Conservation (phyloP, 805 yeast species). For the Saccharomycodes ludwigii region DNA sequence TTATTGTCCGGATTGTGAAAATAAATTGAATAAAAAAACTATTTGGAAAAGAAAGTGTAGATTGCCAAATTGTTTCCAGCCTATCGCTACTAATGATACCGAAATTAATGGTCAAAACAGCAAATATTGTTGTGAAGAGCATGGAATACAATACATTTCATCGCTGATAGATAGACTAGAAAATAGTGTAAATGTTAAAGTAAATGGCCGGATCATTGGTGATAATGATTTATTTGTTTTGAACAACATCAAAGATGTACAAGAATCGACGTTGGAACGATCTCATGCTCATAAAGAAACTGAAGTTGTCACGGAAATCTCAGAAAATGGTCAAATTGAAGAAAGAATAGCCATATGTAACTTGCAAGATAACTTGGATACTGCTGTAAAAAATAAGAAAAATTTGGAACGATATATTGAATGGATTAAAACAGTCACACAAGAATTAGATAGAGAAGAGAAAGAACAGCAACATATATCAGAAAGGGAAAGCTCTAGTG, state of each 20-base stretch:
- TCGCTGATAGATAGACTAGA: slow-evolving; percentile 9
- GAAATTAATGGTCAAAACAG: slow-evolving; percentile 26
- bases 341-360: too few species aligned
- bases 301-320: too few species aligned
- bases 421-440: too few species aligned
- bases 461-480: too few species aligned
- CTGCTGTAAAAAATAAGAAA: too few species aligned
- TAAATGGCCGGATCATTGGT: neutral
- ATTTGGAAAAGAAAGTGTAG: slow-evolving; percentile 73
- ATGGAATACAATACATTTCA: slow-evolving; percentile 34
- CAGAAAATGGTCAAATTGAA: too few species aligned
- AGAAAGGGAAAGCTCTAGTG: too few species aligned
- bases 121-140: slow-evolving; percentile 66
- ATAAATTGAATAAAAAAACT: slow-evolving; percentile 33
- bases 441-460: too few species aligned
- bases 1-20: slow-evolving; percentile 63
- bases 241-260: neutral
- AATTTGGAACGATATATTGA: too few species aligned
- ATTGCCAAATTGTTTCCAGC: slow-evolving; percentile 39
- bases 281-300: neutral
- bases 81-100: slow-evolving; percentile 26
- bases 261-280: neutral
- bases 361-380: too few species aligned
- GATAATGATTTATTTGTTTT: neutral
- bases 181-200: slow-evolving; percentile 3